phyloP scores from a whole-genome alignment of 345 rosid genomes.

The Noccaea caerulescens region DNA sequence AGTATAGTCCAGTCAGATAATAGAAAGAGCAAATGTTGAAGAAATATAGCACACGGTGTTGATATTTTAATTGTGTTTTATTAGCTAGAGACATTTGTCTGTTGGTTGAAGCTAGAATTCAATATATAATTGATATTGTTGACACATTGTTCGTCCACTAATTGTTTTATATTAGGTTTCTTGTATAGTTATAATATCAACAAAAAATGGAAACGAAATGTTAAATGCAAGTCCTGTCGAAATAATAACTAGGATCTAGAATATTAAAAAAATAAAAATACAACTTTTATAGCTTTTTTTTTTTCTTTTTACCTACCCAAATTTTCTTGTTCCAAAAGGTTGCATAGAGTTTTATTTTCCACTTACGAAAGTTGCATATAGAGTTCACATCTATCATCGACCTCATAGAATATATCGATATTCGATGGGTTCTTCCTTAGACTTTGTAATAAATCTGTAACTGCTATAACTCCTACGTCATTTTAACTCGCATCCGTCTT shows the following conservation, averaged over 20 bases:
- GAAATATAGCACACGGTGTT: background rate
- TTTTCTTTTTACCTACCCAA: background rate
- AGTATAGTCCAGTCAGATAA: background rate
- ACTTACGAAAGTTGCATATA: background rate
- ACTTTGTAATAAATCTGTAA: too few relatives aligned
- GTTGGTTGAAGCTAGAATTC: constrained; percentile 1
- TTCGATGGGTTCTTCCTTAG: too few relatives aligned
- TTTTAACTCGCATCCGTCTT: too few relatives aligned
- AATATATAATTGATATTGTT: background rate
- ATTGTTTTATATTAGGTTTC: background rate
- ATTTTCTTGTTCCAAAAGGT: constrained; percentile 7
- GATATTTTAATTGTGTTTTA: background rate
- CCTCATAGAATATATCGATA: background rate
- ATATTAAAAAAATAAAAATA: background rate
- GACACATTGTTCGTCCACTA: constrained; percentile 28
- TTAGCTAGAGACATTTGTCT: constrained; percentile 21
- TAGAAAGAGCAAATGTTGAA: constrained; percentile 8
- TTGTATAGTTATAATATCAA: background rate
- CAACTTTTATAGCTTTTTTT: background rate
- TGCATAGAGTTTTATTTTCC: background rate
- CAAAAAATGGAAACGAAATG: background rate
- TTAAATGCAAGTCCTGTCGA: background rate
- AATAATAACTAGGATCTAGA: background rate
- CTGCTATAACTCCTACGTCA: background rate
- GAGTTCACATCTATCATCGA: background rate